A percentile compares a stretch with the other conserved stretches of the same genome.
These are phyloP conservation scores for Phaeosphaeria sp. DNA, from an alignment of 2,329 filamentous ascomycete genomes.

Conservation along the genomic window DNA sequence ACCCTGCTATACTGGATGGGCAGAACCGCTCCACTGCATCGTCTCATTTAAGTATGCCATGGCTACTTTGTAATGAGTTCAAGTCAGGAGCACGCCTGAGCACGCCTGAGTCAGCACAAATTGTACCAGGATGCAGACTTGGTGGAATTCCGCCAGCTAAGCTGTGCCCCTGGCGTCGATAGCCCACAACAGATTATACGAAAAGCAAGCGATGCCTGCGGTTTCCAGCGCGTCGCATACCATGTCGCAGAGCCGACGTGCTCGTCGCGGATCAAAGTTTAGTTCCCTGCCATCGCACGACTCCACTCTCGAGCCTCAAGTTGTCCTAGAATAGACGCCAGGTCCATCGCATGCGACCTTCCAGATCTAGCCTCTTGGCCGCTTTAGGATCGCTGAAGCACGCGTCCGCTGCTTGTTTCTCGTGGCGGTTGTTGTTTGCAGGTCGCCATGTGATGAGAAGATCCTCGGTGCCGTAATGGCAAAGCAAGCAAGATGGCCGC, in stretches of 20 bases:
- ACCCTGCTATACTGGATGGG: background rate
- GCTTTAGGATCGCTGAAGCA: background rate
- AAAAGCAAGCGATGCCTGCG: background rate
- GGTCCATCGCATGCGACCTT: background rate
- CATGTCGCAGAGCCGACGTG: background rate
- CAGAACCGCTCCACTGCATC: background rate
- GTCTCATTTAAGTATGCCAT: background rate
- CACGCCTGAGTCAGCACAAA: background rate
- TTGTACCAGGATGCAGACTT: background rate
- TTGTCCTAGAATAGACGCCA: background rate
- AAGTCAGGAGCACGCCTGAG: background rate
- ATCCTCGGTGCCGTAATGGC: background rate
- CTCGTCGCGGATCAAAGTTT: slow-evolving; percentile 1
- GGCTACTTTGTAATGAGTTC: background rate
- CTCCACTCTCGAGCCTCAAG: background rate
- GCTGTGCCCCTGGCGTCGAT: background rate
- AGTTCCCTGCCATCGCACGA: background rate
- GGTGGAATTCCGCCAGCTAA: slow-evolving; percentile 1
- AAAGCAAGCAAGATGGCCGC: background rate
- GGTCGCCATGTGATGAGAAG: background rate
- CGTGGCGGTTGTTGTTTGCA: background rate
- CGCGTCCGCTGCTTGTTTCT: background rate
- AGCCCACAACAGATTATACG: background rate
- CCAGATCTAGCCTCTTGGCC: background rate
- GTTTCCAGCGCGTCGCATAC: background rate